A percentile compares a stretch with the other conserved stretches of the same genome.
phyloP scores from a whole-genome alignment of 1,139 yeast species.

The Blastobotrys malaysiensis region DNA sequence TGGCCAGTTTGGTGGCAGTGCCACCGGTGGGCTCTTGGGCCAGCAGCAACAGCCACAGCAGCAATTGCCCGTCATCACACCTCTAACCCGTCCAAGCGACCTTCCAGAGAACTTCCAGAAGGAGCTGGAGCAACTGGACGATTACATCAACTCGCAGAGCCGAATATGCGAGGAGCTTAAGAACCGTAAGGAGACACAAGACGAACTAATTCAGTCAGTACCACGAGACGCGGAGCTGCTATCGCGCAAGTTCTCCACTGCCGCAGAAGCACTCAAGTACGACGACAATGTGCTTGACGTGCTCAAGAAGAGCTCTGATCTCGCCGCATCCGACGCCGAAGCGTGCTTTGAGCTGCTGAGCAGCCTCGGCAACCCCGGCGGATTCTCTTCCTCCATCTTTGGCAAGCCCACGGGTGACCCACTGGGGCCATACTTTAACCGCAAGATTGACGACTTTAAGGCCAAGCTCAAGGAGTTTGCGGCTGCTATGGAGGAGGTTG shows the following conservation, averaged over 20 bases:
- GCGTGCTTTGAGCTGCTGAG: constrained; percentile 60
- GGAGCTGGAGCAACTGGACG: constrained; percentile 76
- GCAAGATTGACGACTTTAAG: constrained; percentile 47
- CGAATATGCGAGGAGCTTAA: constrained; percentile 74
- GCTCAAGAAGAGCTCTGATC: constrained; percentile 40
- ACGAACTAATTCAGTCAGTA: constrained; percentile 66
- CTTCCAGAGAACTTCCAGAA: constrained; percentile 70
- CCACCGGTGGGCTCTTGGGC: constrained; percentile 25
- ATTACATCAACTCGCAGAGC: constrained; percentile 78
- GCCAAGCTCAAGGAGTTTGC: constrained; percentile 64
- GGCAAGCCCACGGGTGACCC: constrained; percentile 46
- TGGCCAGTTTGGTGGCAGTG: constrained; percentile 25
- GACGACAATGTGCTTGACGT: constrained; percentile 52
- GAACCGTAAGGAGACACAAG: constrained; percentile 58
- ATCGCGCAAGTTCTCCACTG: constrained; percentile 54
- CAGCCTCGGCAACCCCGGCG: constrained; percentile 50
- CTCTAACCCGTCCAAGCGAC: constrained; percentile 84
- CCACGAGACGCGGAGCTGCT: constrained; percentile 81
- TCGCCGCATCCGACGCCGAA: constrained; percentile 51
- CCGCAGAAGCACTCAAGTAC: constrained; percentile 63
- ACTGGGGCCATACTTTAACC: constrained; percentile 53
- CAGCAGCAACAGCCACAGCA: constrained; percentile 35
- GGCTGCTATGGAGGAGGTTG: constrained; percentile 61
- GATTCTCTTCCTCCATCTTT: constrained; percentile 15
- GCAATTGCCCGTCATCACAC: constrained; percentile 48